A percentile compares a stretch with the other conserved stretches of the same genome.
Evolutionary conservation across 2,329 filamentous ascomycete genomes (phyloP).

Genomic region (Mariannaea elegans): DNA sequence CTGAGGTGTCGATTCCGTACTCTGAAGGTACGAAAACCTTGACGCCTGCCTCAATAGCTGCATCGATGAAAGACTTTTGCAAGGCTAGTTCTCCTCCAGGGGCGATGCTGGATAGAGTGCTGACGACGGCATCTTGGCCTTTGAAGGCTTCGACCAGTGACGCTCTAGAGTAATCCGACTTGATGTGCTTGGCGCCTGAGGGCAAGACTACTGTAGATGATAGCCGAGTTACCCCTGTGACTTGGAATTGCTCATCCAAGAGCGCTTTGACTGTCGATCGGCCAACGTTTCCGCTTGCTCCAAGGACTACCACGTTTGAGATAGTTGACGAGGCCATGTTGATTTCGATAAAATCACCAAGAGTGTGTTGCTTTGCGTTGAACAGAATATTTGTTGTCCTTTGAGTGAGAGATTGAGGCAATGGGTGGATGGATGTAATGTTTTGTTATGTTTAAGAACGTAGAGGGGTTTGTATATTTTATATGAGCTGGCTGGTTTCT

Average conservation of each 20-base stretch:
- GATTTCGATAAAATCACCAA: no score
- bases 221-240: constrained; percentile 14
- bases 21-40: constrained; percentile 1
- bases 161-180: constrained; percentile 3
- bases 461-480: no score
- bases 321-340: no score
- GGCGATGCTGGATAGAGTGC: neutral
- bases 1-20: constrained; percentile 1
- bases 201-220: neutral
- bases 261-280: constrained; percentile 7
- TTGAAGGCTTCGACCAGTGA: neutral
- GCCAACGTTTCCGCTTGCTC: constrained; percentile 18
- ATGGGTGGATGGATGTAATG: no score
- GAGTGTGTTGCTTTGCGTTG: no score
- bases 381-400: no score
- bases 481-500: no score
- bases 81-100: neutral
- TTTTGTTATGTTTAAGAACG: no score
- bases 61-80: neutral
- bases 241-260: neutral
- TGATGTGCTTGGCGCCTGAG: neutral
- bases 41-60: constrained; percentile 2
- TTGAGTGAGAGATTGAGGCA: no score
- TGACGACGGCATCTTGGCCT: constrained; percentile 15
- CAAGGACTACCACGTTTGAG: constrained; percentile 8